Evolutionary conservation across 2,329 filamentous ascomycete species (phyloP), one percentile per base, ranked within the genome.

Genomic region (Neofusicoccum laricinum): DNA sequence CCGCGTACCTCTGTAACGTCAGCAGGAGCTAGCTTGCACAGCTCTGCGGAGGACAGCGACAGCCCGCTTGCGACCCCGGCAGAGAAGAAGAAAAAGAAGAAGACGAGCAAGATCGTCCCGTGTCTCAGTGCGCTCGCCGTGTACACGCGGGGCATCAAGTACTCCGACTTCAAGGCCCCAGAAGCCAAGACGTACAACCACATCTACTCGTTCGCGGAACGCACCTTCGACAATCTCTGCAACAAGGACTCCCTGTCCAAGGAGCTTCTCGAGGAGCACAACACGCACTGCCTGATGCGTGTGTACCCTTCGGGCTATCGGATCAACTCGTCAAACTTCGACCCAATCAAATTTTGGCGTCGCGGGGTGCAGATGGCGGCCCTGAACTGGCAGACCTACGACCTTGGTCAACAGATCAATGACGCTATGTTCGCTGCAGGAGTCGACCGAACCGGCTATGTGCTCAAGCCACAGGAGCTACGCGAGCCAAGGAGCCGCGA

Each of bases 301-400:
- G 93, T 98, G 10, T 99, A 99, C 73, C 95, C 95, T 6, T 90
- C 92, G 63, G 89, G 87, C 41, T 88, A 87, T 70, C 90, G 95
- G 32, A 83, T 98, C 64, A 88, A 87, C 38, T 98, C 95, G 0
- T 92, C 90, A 70, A 99, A 99, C 78, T 98, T 97, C 72, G 93
- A 97, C 71, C 95, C 95, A 0, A 85, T 97, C 68, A 88, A 90
- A 67, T 96, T 95, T 75, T 99, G 95, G 95, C 89, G 94, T 59
- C 89, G 92, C 48, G 95, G 95, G 36, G 95, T 97, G 17, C 95
- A 99, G 78, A 98, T 99, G 94, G 93, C 91, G 14, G 95, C 95
- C 0, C 83, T 98, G 67, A 99, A 99, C 78, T 98, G 95, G 94
- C 95, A 99, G 78, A 98, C 93, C 0, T 97, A 96, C 72, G 95